Evolutionary conservation across 768 basidiomycete genomes (phyloP).

Genomic region (Arthromyces matolae): DNA sequence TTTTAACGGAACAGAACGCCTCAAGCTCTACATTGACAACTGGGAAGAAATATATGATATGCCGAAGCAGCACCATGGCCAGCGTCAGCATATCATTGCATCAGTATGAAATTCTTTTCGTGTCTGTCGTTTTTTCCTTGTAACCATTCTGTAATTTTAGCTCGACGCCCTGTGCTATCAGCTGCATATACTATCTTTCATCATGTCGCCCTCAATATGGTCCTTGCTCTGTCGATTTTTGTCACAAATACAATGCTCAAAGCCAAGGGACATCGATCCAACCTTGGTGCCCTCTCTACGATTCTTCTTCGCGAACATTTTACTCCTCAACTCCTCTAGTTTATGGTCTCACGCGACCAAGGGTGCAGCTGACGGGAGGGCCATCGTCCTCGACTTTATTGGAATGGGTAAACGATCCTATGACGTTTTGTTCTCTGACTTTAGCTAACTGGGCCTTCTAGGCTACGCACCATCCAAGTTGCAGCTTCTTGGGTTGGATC

Average conservation of each 20-base stretch:
- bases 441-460: slow-evolving; percentile 19
- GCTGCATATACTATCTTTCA: slow-evolving; percentile 71
- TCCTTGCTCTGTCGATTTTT: slow-evolving; percentile 50
- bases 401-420: slow-evolving; percentile 67
- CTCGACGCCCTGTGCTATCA: slow-evolving; percentile 71
- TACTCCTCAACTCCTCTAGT: slow-evolving; percentile 54
- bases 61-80: slow-evolving; percentile 60
- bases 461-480: slow-evolving; percentile 60
- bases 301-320: slow-evolving; percentile 58
- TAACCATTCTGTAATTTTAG: slow-evolving; percentile 33
- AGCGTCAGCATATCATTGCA: slow-evolving; percentile 66
- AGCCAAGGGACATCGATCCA: slow-evolving; percentile 64
- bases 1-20: too few species aligned
- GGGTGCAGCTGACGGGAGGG: slow-evolving; percentile 52
- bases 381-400: slow-evolving; percentile 73
- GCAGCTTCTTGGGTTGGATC: slow-evolving; percentile 64
- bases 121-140: slow-evolving; percentile 5
- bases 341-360: slow-evolving; percentile 59
- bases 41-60: slow-evolving; percentile 40
- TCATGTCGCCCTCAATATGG: slow-evolving; percentile 67
- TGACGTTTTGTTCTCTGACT: background rate
- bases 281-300: slow-evolving; percentile 52
- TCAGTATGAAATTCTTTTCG: slow-evolving; percentile 42
- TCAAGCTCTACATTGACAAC: too few species aligned
- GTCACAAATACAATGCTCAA: slow-evolving; percentile 62